Evolutionary conservation across 352 stramenopile genomes (phyloP), one percentile per base, ranked within the genome.

Genomic region (Peronosclerospora sorghi): DNA sequence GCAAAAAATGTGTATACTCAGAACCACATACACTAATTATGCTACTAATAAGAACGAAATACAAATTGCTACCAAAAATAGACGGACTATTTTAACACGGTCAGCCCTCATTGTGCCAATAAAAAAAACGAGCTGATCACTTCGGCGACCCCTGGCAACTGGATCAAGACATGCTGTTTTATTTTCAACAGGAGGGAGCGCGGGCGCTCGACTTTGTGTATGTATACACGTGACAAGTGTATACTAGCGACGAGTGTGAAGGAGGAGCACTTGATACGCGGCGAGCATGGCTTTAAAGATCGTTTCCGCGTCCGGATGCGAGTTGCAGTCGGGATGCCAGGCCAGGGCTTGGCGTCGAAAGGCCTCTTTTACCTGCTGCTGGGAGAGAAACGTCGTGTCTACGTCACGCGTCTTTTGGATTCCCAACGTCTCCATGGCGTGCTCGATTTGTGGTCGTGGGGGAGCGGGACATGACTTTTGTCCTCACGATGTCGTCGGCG

Each of bases 301-400:
- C 26, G 76, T 70, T 14, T 80, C 68, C 8, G 88, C 87, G 13
- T 63, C 51, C n/a, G 77, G 67, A 15, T 83, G 51, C 8, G 67
- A 48, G 48, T 94, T 95, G 60, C 93, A 96, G 60, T 97, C 91
- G 0, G 91, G 91, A 47, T 97, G 91, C 64, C 86, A 96, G 55
- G 85, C 79, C 8, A 96, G 65, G 19, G 87, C 87, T 41, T 82
- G 65, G 30, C 39, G 51, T 47, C 73, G 70, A 46, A 86, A 86
- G 13, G 73, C 70, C 3, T 54, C 54, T 39, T 86, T 86, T 14
- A 86, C 48, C 12, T 56, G 40, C 13, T 41, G 26, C 23, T 53
- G 37, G 9, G 56, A 45, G 30, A 56, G 49, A 37, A 41, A 35
- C 7, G 19, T 10, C 10, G 24, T 48, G n/a, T n/a, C n/a, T n/a